Percentiles rank a stretch among this genome's conserved stretches.
Evolutionary conservation across 495 filamentous ascomycete species (phyloP).

Genomic region (Hypomontagnella submonticulosa): DNA sequence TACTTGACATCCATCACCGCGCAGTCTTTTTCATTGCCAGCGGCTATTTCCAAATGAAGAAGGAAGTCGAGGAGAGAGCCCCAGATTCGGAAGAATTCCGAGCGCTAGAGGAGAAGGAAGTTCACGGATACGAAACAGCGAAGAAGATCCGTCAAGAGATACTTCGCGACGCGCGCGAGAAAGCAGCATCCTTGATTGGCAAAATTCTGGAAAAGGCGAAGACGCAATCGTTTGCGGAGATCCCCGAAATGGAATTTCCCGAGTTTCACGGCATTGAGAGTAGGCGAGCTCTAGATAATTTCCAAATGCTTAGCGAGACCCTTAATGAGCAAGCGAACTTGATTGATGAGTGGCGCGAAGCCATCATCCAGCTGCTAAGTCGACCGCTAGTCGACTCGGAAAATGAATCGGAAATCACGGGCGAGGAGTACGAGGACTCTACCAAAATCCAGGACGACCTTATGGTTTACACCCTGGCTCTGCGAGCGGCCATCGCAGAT

Average conservation of each 20-base stretch:
- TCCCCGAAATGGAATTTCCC: conserved; percentile 63
- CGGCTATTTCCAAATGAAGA: conserved; percentile 83
- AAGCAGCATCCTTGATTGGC: conserved; percentile 51
- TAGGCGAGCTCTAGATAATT: conserved; percentile 41
- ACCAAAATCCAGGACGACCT: conserved; percentile 85
- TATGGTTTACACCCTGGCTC: conserved; percentile 81
- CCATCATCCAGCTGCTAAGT: conserved; percentile 74
- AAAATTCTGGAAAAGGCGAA: conserved; percentile 59
- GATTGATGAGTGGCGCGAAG: conserved; percentile 77
- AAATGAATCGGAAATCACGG: conserved; percentile 74
- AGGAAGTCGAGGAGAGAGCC: conserved; percentile 66
- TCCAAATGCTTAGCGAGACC: conserved; percentile 56
- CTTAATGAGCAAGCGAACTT: conserved; percentile 76
- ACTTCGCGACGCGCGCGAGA: conserved; percentile 58
- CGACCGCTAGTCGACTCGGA: conserved; percentile 86
- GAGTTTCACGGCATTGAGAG: conserved; percentile 51
- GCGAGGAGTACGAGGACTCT: conserved; percentile 89
- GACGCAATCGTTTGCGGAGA: conserved; percentile 67
- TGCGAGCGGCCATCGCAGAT: conserved; percentile 80
- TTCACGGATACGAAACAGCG: conserved; percentile 76
- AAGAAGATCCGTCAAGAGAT: conserved; percentile 82
- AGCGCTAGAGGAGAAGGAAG: conserved; percentile 73
- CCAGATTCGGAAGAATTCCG: conserved; percentile 74
- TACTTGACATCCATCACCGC: conserved; percentile 83
- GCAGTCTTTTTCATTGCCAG: conserved; percentile 87